Evolutionary conservation across 2,329 filamentous ascomycete genomes (phyloP).

Genomic region (Colletotrichum sp.): DNA sequence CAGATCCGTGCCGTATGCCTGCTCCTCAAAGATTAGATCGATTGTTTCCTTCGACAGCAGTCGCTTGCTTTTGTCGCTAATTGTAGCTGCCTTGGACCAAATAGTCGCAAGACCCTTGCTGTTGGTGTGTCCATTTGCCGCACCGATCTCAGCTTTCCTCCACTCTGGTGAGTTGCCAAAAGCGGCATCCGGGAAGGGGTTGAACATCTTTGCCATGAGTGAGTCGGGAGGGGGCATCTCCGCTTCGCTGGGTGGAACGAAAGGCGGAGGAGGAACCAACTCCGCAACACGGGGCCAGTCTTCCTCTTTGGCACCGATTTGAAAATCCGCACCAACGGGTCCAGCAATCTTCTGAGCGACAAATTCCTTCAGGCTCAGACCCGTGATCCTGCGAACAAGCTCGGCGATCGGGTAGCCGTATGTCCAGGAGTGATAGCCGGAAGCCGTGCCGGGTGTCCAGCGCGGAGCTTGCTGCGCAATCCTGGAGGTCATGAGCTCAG

Average conservation of each 20-base stretch:
- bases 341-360: constrained; percentile 37
- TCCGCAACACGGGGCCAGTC: constrained; percentile 45
- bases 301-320: constrained; percentile 45
- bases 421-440: constrained; percentile 45
- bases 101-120: constrained; percentile 46
- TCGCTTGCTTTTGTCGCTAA: constrained; percentile 24
- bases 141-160: constrained; percentile 44
- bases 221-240: constrained; percentile 27
- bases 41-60: constrained; percentile 46
- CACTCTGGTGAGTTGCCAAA: constrained; percentile 33
- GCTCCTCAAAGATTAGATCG: constrained; percentile 49
- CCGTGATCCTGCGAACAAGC: constrained; percentile 43
- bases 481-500: constrained; percentile 29
- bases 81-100: constrained; percentile 32
- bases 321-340: constrained; percentile 50
- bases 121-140: constrained; percentile 50
- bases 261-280: constrained; percentile 29
- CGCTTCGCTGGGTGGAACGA: background rate
- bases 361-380: constrained; percentile 47
- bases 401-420: constrained; percentile 49
- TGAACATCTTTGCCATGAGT: constrained; percentile 29
- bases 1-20: constrained; percentile 44
- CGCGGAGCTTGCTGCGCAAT: constrained; percentile 45
- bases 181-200: constrained; percentile 25
- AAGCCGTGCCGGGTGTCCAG: constrained; percentile 47